Evolutionary conservation across 495 filamentous ascomycete species (phyloP).

Genomic region (Penicillium desertorum): DNA sequence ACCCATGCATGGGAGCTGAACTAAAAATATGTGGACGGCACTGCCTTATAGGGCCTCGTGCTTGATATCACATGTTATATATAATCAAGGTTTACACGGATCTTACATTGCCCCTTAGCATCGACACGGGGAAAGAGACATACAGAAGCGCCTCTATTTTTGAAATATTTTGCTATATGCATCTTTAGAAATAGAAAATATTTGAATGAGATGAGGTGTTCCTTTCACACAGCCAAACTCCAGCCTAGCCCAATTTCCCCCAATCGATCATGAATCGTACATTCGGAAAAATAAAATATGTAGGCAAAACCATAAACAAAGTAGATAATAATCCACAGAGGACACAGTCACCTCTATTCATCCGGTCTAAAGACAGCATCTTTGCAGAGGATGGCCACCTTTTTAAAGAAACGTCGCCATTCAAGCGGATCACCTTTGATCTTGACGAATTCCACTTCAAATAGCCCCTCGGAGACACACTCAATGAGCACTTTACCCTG

Average conservation of each 20-base stretch:
- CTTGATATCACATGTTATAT: background rate
- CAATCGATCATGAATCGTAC: slow-evolving; percentile 17
- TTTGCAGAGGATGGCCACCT: slow-evolving; percentile 76
- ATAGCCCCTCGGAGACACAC: slow-evolving; percentile 59
- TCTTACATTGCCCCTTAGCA: background rate
- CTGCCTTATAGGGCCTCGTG: too few relatives aligned
- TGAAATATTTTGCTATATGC: slow-evolving; percentile 13
- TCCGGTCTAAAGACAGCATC: slow-evolving; percentile 67
- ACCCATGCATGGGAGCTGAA: background rate
- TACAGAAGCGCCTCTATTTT: background rate
- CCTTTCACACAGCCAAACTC: slow-evolving; percentile 18
- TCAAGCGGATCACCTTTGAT: slow-evolving; percentile 93
- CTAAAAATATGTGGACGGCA: background rate
- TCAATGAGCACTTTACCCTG: slow-evolving; percentile 85
- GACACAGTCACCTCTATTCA: slow-evolving; percentile 17
- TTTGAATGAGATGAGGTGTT: slow-evolving; percentile 6
- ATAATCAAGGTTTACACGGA: background rate
- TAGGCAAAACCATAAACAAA: slow-evolving; percentile 11
- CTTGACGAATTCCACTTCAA: slow-evolving; percentile 92
- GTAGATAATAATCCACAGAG: background rate
- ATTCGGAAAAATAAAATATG: slow-evolving; percentile 10
- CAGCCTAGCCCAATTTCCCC: slow-evolving; percentile 6
- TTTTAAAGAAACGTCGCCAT: slow-evolving; percentile 97
- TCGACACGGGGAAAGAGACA: background rate
- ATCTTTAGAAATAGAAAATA: slow-evolving; percentile 10